Percentiles rank a stretch among this genome's conserved stretches.
Evolutionary conservation across 106 monocot genomes (phyloP).

Genomic region (Iris macrosiphon): DNA sequence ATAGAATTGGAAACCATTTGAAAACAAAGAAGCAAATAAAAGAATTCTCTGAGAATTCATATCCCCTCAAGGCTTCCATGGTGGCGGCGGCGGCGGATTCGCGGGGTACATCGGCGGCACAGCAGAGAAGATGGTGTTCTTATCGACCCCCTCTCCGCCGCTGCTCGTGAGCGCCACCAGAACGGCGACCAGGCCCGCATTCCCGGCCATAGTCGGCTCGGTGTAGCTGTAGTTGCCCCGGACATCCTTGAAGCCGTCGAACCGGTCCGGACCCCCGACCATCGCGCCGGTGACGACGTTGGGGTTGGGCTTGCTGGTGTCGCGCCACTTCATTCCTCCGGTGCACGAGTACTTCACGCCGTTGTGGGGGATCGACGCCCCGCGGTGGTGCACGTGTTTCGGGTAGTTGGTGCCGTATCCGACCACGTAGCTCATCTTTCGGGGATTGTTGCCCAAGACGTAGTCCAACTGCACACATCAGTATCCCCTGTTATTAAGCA

Average conservation of each 20-base stretch:
- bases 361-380: slow-evolving; percentile 64
- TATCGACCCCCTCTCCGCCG: slow-evolving; percentile 37
- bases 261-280: slow-evolving; percentile 64
- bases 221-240: slow-evolving; percentile 38
- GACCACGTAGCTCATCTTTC: slow-evolving; percentile 84
- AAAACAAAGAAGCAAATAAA: no score
- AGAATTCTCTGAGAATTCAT: no score
- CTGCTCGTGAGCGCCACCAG: slow-evolving; percentile 49
- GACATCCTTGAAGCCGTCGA: slow-evolving; percentile 46
- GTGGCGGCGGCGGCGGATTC: slow-evolving; percentile 54
- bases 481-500: no score
- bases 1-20: no score
- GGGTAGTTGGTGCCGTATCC: slow-evolving; percentile 73
- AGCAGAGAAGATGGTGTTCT: slow-evolving; percentile 60
- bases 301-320: slow-evolving; percentile 43
- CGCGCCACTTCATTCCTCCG: slow-evolving; percentile 58
- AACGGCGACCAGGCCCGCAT: slow-evolving; percentile 70
- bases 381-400: slow-evolving; percentile 67
- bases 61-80: slow-evolving; percentile 58
- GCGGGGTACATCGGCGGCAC: slow-evolving; percentile 50
- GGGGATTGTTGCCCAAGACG: slow-evolving; percentile 65
- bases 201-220: slow-evolving; percentile 75
- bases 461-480: slow-evolving; percentile 79
- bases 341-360: slow-evolving; percentile 63
- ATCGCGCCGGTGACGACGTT: slow-evolving; percentile 65